Evolutionary conservation across 2,329 filamentous ascomycete species (phyloP), one percentile per base, ranked within the genome.

Genomic region (Geosmithia putterillii): DNA sequence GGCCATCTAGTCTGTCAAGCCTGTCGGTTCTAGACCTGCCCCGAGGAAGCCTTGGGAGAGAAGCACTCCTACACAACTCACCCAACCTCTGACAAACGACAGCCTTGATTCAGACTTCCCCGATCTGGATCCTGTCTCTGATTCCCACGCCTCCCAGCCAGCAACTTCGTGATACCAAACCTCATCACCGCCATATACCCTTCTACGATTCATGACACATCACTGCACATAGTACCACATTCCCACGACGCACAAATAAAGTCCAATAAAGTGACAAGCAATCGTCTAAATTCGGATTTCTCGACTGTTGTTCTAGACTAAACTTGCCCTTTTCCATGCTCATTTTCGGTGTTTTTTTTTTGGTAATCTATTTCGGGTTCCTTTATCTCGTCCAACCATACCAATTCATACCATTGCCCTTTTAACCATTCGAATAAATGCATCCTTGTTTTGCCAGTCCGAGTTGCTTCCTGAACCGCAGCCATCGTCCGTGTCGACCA

Each of bases 41-140:
- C 71, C 73, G 0, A 65, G 57, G 42, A 79, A 79, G 62, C 89
- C 89, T 1, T 95, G 89, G 89, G 89, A 95, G 65, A 84, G 70
- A 52, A 69, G 75, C 15, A 41, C 22, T 4, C 28, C 45, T 4
- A 43, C 57, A 4, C 46, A 46, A 7, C 38, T 47, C 17, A 40
- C 44, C 20, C 48, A 52, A 4, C 42, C 48, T 22, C 47, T 53
- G 41, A 45, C 51, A 3, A 50, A 53, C 19, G 52, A 51, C 23
- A 48, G 51, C 20, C 53, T 64, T 3, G 62, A 64, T 38, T 48
- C 51, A 9, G 59, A 63, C 10, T 64, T 63, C 19, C 61, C 62
- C n/a, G 55, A 62, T 22, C 59, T 61, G 21, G 61, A 58, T n/a
- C n/a, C n/a, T n/a, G n/a, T n/a, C n/a, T n/a, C n/a, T n/a, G n/a